Percentiles rank a stretch among this genome's conserved stretches.
These are phyloP conservation scores for Populus tomentosa DNA, from an alignment of 441 rosid species.

Conservation along the genomic window DNA sequence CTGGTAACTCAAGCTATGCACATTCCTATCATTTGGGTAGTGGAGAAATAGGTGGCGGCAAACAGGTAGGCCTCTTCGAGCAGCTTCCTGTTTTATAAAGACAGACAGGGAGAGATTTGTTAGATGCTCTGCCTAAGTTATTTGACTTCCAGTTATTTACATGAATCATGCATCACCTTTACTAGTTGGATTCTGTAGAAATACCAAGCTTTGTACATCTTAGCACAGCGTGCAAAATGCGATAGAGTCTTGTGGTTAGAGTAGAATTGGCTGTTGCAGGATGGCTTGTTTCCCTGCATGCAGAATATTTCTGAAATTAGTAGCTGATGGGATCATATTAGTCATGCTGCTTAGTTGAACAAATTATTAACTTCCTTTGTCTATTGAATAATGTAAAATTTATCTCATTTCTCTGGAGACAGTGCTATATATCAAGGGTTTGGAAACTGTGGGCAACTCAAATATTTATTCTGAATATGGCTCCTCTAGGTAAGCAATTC, in stretches of 20 bases:
- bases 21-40: constrained; percentile 52
- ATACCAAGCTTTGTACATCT: constrained; percentile 64
- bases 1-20: constrained; percentile 48
- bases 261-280: constrained; percentile 62
- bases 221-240: constrained; percentile 63
- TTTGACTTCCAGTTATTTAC: neutral
- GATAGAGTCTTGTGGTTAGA: constrained; percentile 46
- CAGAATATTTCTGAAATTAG: constrained; percentile 5
- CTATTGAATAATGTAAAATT: neutral
- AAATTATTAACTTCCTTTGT: neutral
- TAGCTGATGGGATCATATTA: constrained; percentile 6
- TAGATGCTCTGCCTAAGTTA: constrained; percentile 10
- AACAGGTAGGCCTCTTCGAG: constrained; percentile 57
- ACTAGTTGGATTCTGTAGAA: constrained; percentile 58
- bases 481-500: neutral
- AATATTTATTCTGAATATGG: no score
- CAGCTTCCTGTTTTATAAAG: constrained; percentile 45
- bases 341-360: neutral
- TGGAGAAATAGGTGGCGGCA: constrained; percentile 75
- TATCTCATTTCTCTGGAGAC: neutral
- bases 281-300: constrained; percentile 63
- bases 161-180: constrained; percentile 36
- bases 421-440: neutral
- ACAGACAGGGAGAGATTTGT: constrained; percentile 1
- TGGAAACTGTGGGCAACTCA: neutral